These are phyloP conservation scores for Echinochloa phyllopogon DNA, from an alignment of 176 grass and related monocot species.

Conservation along the genomic window DNA sequence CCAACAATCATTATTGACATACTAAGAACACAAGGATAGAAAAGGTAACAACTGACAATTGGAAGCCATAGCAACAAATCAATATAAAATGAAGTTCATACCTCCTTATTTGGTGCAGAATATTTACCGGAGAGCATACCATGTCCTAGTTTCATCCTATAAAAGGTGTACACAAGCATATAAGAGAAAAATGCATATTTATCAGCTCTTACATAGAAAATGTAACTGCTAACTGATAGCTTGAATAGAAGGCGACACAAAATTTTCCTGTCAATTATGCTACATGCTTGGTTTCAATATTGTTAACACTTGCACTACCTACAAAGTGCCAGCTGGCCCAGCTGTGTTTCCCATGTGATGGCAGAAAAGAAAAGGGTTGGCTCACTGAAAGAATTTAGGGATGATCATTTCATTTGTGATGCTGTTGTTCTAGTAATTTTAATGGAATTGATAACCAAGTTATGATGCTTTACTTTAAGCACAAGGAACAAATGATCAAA, in stretches of 20 bases:
- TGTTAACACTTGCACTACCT: neutral
- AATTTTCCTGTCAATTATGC: neutral
- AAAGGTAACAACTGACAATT: constrained; percentile 19
- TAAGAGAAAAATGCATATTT: neutral
- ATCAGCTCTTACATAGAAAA: constrained; percentile 8
- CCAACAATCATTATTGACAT: neutral
- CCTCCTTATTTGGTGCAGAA: constrained; percentile 70
- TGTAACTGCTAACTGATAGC: neutral
- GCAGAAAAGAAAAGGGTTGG: too few species aligned
- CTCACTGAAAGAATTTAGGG: too few species aligned
- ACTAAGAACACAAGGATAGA: neutral
- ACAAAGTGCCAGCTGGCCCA: too few species aligned
- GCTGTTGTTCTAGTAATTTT: neutral
- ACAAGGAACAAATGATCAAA: neutral
- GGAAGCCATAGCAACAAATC: neutral
- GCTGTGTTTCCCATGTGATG: too few species aligned
- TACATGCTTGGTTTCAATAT: constrained; percentile 15
- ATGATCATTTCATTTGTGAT: neutral
- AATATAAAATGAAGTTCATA: constrained; percentile 41
- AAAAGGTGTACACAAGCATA: constrained; percentile 6
- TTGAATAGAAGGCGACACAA: neutral
- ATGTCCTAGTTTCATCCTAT: constrained; percentile 89
- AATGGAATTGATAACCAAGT: constrained; percentile 14
- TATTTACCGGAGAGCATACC: constrained; percentile 93
- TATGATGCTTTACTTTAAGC: constrained; percentile 9